Evolutionary conservation across 2,329 filamentous ascomycete genomes (phyloP).

Genomic region (Hymenoscyphus linearis): DNA sequence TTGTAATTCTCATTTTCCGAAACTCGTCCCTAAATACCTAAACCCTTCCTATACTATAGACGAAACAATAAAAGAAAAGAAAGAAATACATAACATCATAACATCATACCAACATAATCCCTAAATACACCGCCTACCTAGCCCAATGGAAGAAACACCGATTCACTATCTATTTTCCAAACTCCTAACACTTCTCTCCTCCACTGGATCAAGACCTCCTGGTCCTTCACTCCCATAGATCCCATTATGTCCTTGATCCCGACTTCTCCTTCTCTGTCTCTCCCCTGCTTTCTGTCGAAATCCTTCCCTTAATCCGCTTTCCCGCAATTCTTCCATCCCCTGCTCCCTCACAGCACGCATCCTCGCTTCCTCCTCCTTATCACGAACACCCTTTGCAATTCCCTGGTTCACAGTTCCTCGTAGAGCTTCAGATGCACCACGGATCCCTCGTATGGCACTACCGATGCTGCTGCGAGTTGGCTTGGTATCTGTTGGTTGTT

Average conservation of each 20-base stretch:
- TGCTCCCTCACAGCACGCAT: constrained; percentile 19
- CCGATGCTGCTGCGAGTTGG: constrained; percentile 7
- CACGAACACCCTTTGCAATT: constrained; percentile 18
- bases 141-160: background rate
- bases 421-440: constrained; percentile 23
- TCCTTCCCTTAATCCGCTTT: constrained; percentile 20
- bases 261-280: constrained; percentile 14
- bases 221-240: constrained; percentile 23
- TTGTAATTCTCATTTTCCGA: background rate
- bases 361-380: constrained; percentile 22
- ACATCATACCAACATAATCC: background rate
- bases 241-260: constrained; percentile 1
- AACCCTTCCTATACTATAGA: background rate
- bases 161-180: background rate
- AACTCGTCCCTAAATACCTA: background rate
- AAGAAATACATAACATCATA: background rate
- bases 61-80: background rate
- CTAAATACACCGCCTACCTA: background rate
- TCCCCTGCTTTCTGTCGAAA: constrained; percentile 21
- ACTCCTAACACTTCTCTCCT: constrained; percentile 15
- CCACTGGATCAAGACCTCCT: constrained; percentile 16
- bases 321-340: constrained; percentile 20
- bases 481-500: background rate
- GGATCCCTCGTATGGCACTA: constrained; percentile 15
- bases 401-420: constrained; percentile 20